Evolutionary conservation across 257 asterid species (phyloP).

Genomic region (Scutellaria galericulata): DNA sequence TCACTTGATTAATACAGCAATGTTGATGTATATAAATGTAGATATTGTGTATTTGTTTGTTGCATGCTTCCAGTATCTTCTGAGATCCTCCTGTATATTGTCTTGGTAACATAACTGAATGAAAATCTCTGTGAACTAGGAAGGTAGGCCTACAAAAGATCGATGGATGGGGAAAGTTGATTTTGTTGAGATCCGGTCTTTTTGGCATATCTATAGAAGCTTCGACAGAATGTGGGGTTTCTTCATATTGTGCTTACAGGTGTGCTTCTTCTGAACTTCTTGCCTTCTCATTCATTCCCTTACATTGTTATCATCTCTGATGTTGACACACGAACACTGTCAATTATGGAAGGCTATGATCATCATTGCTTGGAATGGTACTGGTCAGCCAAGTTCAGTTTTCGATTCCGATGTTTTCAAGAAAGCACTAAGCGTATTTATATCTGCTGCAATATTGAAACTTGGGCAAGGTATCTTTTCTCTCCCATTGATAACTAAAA

Average conservation of each 20-base stretch:
- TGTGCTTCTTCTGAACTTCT: constrained; percentile 37
- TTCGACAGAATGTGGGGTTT: constrained; percentile 99
- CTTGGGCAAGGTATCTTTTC: constrained; percentile 87
- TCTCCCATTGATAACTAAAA: constrained; percentile 26
- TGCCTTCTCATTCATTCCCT: constrained; percentile 18
- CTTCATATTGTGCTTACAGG: constrained; percentile 98
- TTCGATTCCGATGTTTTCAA: constrained; percentile 71
- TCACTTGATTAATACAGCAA: background rate
- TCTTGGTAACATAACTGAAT: constrained; percentile 30
- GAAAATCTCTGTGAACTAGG: constrained; percentile 46
- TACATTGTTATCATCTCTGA: constrained; percentile 27
- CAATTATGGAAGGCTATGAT: constrained; percentile 81
- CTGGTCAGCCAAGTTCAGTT: constrained; percentile 66
- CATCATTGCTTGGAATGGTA: constrained; percentile 94
- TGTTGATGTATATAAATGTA: background rate
- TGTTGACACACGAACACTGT: constrained; percentile 36
- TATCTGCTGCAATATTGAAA: constrained; percentile 94
- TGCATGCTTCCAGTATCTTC: constrained; percentile 27
- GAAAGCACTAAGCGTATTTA: constrained; percentile 91
- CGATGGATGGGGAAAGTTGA: constrained; percentile 98
- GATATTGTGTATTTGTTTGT: background rate
- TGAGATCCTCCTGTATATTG: constrained; percentile 12
- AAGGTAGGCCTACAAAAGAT: constrained; percentile 61
- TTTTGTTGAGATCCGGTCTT: constrained; percentile 97
- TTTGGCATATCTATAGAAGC: constrained; percentile 95